phyloP scores from a whole-genome alignment of 768 basidiomycete genomes.

The Suillus paluster region DNA sequence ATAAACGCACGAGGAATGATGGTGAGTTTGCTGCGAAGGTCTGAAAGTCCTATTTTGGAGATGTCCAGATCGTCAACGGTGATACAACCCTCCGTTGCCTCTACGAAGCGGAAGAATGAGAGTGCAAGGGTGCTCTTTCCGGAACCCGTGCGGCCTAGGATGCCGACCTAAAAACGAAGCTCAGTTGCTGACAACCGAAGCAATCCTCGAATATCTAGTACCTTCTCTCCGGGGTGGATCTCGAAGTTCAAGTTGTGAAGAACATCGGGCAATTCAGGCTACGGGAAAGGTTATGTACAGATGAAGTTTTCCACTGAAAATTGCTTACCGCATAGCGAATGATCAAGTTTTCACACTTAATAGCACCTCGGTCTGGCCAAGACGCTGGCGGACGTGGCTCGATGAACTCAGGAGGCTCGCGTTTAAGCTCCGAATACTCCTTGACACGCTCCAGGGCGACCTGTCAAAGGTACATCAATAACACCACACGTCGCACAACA shows the following conservation, averaged over 20 bases:
- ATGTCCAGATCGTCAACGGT: constrained; percentile 82
- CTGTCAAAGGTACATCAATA: constrained; percentile 37
- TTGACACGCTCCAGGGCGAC: constrained; percentile 89
- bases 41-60: constrained; percentile 76
- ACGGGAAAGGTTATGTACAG: not conserved
- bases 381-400: constrained; percentile 81
- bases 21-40: constrained; percentile 77
- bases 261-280: constrained; percentile 89
- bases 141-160: constrained; percentile 70
- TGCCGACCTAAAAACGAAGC: constrained; percentile 54
- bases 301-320: constrained; percentile 3
- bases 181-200: constrained; percentile 1
- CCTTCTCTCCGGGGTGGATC: constrained; percentile 77
- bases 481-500: not conserved
- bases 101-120: constrained; percentile 91
- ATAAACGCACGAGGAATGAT: constrained; percentile 68
- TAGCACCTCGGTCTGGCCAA: constrained; percentile 77
- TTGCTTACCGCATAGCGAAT: constrained; percentile 78
- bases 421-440: constrained; percentile 81
- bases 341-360: constrained; percentile 74
- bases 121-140: constrained; percentile 85
- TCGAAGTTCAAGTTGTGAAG: constrained; percentile 80
- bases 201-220: constrained; percentile 22
- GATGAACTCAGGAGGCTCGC: constrained; percentile 82
- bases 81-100: constrained; percentile 77